Conservation (phyloP, 1,284 basidiomycete species). For the Irpex sp. region DNA sequence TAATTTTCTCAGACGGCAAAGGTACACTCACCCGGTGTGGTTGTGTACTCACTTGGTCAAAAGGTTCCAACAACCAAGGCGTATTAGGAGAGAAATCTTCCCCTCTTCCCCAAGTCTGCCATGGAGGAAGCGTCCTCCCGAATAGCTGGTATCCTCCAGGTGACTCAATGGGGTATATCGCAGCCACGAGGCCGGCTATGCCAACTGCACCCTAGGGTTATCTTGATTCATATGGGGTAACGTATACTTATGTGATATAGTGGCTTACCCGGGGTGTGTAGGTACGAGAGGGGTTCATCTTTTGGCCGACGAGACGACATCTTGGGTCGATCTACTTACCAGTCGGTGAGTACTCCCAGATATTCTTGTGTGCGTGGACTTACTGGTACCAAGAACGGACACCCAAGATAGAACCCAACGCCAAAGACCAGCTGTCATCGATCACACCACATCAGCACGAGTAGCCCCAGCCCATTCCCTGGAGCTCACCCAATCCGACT, state of each 20-base stretch:
- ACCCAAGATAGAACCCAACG: slow-evolving; percentile 57
- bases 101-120: slow-evolving; percentile 59
- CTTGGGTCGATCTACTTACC: slow-evolving; percentile 51
- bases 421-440: slow-evolving; percentile 44
- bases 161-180: slow-evolving; percentile 63
- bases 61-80: slow-evolving; percentile 60
- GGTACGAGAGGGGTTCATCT: slow-evolving; percentile 62
- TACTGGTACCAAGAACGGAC: slow-evolving; percentile 56
- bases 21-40: no score
- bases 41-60: slow-evolving; percentile 52
- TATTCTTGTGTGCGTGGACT: slow-evolving; percentile 12
- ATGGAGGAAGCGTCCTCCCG: slow-evolving; percentile 52
- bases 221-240: no score
- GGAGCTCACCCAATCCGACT: slow-evolving; percentile 42
- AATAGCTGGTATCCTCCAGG: slow-evolving; percentile 65
- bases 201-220: slow-evolving; percentile 54
- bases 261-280: slow-evolving; percentile 48
- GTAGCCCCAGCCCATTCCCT: neutral
- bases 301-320: slow-evolving; percentile 53
- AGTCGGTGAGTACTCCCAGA: neutral
- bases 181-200: slow-evolving; percentile 53
- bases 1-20: no score
- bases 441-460: slow-evolving; percentile 16
- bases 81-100: slow-evolving; percentile 37
- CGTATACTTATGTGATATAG: no score